These are phyloP conservation scores for Neonectria coccinea DNA, from an alignment of 2,329 filamentous ascomycete genomes.

Conservation along the genomic window DNA sequence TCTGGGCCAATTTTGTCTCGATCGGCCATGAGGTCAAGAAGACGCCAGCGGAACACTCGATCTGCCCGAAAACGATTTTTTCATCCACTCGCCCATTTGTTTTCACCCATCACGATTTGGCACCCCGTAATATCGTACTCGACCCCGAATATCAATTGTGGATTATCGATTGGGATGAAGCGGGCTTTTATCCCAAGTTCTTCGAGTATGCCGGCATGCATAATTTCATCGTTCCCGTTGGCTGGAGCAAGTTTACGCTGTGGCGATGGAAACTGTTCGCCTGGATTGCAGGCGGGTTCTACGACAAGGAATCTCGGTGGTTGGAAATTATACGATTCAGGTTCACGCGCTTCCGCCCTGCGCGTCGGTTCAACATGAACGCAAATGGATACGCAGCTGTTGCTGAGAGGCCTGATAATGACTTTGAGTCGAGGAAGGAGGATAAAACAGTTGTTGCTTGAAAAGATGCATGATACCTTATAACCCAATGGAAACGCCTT, in stretches of 20 bases:
- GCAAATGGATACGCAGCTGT: conserved; percentile 27
- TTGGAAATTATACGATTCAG: too few species aligned
- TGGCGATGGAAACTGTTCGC: conserved; percentile 16
- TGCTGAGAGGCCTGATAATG: conserved; percentile 17
- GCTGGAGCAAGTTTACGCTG: conserved; percentile 23
- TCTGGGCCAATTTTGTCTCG: too few species aligned
- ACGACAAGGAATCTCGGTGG: too few species aligned
- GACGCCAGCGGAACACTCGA: too few species aligned
- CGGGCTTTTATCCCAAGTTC: conserved; percentile 33
- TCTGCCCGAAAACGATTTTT: neutral
- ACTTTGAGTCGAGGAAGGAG: too few species aligned
- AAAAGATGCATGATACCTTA: too few species aligned
- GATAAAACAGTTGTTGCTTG: too few species aligned
- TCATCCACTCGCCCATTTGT: conserved; percentile 17
- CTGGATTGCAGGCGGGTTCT: too few species aligned
- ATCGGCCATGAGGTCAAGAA: too few species aligned
- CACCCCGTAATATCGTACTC: conserved; percentile 36
- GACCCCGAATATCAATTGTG: conserved; percentile 20
- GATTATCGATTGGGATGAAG: conserved; percentile 35
- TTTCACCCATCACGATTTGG: conserved; percentile 32
- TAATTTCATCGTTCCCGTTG: conserved; percentile 26
- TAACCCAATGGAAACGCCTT: too few species aligned
- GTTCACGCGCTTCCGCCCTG: conserved; percentile 21
- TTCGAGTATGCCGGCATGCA: conserved; percentile 35
- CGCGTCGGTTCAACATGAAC: conserved; percentile 27